Conservation (phyloP, 208 protist genomes). For the Phytomonas sp. region DNA sequence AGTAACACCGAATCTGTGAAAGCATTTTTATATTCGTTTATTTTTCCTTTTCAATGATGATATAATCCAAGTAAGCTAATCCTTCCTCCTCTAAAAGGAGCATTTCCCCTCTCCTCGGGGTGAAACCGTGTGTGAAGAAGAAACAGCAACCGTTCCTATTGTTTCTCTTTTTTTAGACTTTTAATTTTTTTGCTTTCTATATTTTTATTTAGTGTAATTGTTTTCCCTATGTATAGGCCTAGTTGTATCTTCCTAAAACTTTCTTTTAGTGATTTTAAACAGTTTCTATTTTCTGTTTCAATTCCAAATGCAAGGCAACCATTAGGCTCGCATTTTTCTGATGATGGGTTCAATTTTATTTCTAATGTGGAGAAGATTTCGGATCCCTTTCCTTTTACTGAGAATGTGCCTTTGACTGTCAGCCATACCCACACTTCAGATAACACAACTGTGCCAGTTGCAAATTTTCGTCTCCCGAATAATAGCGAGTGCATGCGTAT, state of each 20-base stretch:
- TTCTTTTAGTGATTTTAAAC: neutral
- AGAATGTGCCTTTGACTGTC: neutral
- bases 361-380: neutral
- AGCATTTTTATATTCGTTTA: neutral
- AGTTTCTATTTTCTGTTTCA: neutral
- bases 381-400: neutral
- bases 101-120: neutral
- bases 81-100: conserved; percentile 7
- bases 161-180: conserved; percentile 6
- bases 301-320: neutral
- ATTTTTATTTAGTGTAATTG: conserved; percentile 2
- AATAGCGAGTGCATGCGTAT: neutral
- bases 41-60: neutral
- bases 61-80: neutral
- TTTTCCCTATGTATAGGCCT: neutral
- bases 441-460: neutral
- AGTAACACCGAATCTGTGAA: neutral
- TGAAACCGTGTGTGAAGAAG: neutral
- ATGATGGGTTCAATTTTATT: neutral
- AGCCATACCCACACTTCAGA: neutral
- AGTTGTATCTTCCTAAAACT: neutral
- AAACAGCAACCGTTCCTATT: neutral
- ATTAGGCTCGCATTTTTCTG: neutral
- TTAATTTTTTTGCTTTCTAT: neutral
- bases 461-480: neutral